These are phyloP conservation scores for Mucor indicus DNA, from an alignment of 371 early-diverging fungal genomes.

Conservation along the genomic window DNA sequence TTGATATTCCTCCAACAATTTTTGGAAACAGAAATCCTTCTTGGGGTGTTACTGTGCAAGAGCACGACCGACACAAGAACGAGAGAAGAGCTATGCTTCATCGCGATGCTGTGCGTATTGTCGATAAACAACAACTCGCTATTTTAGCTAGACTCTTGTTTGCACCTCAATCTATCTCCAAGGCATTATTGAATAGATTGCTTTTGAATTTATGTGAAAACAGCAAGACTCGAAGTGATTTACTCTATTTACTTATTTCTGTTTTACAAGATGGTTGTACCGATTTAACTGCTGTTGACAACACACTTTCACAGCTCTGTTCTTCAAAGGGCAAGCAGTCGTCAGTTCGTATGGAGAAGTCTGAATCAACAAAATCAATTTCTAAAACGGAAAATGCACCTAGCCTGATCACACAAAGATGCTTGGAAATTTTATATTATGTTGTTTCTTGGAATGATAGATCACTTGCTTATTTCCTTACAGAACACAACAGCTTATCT, in stretches of 20 bases:
- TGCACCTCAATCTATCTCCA: slow-evolving; percentile 74
- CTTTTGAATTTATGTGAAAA: slow-evolving; percentile 90
- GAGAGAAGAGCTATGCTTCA: slow-evolving; percentile 11
- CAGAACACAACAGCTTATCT: slow-evolving; percentile 60
- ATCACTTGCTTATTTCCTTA: slow-evolving; percentile 68
- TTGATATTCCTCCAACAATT: too few species aligned
- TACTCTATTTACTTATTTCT: slow-evolving; percentile 80
- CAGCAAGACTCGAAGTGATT: slow-evolving; percentile 77
- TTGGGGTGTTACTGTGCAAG: neutral
- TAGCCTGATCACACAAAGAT: slow-evolving; percentile 82
- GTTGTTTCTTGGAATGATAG: slow-evolving; percentile 68
- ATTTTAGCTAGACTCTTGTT: slow-evolving; percentile 85
- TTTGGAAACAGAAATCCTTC: neutral
- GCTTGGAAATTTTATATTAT: slow-evolving; percentile 78
- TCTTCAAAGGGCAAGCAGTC: neutral
- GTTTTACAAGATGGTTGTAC: slow-evolving; percentile 82
- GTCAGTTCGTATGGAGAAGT: neutral
- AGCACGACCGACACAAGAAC: neutral
- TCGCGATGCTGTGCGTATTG: slow-evolving; percentile 73
- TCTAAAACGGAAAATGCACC: slow-evolving; percentile 54
- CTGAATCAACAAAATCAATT: neutral
- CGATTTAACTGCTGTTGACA: slow-evolving; percentile 77
- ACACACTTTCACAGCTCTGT: slow-evolving; percentile 54
- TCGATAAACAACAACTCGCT: slow-evolving; percentile 77
- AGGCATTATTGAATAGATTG: slow-evolving; percentile 66